These are phyloP conservation scores for Carex kokanica DNA, from an alignment of 176 grass and related monocot species.

Conservation along the genomic window DNA sequence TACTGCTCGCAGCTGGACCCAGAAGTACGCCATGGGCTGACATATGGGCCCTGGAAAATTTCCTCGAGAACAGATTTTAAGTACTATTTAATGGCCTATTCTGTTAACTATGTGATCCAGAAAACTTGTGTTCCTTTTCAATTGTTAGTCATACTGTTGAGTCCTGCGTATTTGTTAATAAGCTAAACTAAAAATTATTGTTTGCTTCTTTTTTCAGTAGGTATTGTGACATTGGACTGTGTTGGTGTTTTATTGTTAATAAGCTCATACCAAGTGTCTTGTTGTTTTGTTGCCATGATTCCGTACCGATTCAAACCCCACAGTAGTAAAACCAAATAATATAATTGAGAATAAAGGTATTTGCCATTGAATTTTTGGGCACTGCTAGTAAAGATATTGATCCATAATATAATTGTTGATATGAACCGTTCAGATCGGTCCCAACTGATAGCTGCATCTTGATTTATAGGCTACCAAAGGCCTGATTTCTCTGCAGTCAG, in stretches of 20 bases:
- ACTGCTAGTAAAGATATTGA: background rate
- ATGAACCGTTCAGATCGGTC: too few relatives aligned
- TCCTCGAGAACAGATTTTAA: background rate
- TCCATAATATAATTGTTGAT: too few relatives aligned
- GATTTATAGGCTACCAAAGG: too few relatives aligned
- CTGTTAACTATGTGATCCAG: background rate
- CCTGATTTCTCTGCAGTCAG: too few relatives aligned
- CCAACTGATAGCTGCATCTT: too few relatives aligned
- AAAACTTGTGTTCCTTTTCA: background rate
- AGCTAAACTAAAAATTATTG: constrained; percentile 12
- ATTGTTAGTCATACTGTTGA: constrained; percentile 11
- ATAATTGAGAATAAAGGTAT: background rate
- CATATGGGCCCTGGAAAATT: background rate
- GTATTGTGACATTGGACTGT: constrained; percentile 11
- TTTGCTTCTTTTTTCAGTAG: background rate
- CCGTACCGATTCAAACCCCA: background rate
- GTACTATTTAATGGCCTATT: constrained; percentile 8
- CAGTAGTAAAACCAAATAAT: background rate
- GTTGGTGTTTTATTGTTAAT: constrained; percentile 3
- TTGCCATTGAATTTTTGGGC: background rate
- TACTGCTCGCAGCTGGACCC: constrained; percentile 39
- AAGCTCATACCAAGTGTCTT: background rate
- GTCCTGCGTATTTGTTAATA: constrained; percentile 2
- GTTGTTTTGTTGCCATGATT: background rate
- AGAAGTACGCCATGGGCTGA: constrained; percentile 41